Conservation (phyloP, 306 rosid genomes). For the Ormosia semicastrata region DNA sequence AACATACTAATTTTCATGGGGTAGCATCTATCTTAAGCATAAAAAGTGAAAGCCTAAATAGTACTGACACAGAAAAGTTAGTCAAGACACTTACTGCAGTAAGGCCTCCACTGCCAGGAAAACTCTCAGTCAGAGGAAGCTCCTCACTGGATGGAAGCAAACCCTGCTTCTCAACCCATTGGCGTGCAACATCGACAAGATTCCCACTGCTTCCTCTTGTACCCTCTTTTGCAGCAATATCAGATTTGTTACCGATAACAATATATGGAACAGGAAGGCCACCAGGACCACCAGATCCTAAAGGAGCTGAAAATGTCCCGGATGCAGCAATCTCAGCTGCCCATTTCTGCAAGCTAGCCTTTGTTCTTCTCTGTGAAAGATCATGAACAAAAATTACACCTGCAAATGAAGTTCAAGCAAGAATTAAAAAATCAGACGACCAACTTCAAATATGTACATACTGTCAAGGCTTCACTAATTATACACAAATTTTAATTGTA, state of each 20-base stretch:
- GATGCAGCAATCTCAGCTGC: conserved; percentile 65
- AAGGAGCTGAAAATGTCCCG: conserved; percentile 82
- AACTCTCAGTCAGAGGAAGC: conserved; percentile 69
- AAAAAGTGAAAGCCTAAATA: not conserved
- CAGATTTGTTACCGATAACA: conserved; percentile 71
- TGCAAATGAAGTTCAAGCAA: conserved; percentile 35
- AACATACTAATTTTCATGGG: not conserved
- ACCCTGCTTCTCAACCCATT: conserved; percentile 88
- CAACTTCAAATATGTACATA: not conserved
- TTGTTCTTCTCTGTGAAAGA: conserved; percentile 78
- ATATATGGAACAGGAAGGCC: conserved; percentile 73
- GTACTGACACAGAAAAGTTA: not conserved
- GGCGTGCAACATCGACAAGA: conserved; percentile 76
- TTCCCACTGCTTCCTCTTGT: conserved; percentile 69
- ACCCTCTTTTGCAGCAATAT: conserved; percentile 70
- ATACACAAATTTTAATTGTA: not conserved
- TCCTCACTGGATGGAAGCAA: conserved; percentile 75
- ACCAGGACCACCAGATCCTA: conserved; percentile 65
- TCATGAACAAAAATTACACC: conserved; percentile 85
- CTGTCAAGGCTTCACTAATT: not conserved
- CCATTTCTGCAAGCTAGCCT: conserved; percentile 73
- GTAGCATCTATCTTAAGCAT: not conserved
- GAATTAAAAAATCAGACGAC: not conserved
- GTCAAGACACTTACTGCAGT: conserved; percentile 48
- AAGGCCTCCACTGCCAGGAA: conserved; percentile 66